phyloP scores from a whole-genome alignment of 805 yeast genomes.

The Yarrowia bubula region DNA sequence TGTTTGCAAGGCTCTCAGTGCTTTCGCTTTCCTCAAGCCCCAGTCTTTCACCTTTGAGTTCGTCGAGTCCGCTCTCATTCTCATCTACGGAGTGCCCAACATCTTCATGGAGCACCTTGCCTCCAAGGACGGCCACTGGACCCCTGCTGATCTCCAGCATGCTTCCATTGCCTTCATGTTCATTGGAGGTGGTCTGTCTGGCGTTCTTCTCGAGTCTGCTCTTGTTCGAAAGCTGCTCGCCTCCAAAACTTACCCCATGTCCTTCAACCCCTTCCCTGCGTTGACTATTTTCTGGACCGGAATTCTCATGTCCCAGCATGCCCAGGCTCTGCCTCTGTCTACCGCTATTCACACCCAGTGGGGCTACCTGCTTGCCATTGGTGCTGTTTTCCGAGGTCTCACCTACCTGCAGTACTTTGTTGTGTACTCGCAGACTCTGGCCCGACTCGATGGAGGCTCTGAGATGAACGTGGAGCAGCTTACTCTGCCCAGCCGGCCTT shows the following conservation, averaged over 20 bases:
- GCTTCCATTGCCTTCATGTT: constrained; percentile 87
- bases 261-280: constrained; percentile 93
- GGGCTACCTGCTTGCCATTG: constrained; percentile 84
- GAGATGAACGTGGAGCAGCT: constrained; percentile 22
- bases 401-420: constrained; percentile 58
- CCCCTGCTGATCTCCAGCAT: constrained; percentile 86
- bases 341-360: constrained; percentile 85
- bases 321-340: constrained; percentile 74
- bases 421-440: constrained; percentile 34
- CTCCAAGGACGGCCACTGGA: constrained; percentile 75
- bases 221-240: constrained; percentile 35
- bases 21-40: constrained; percentile 13
- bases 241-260: constrained; percentile 43
- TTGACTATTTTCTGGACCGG: constrained; percentile 97
- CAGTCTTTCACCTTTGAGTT: constrained; percentile 71
- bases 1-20: not conserved
- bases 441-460: not conserved
- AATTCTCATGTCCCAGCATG: constrained; percentile 88
- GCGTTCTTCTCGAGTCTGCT: constrained; percentile 70
- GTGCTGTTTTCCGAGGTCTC: constrained; percentile 69
- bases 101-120: constrained; percentile 88
- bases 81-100: constrained; percentile 86
- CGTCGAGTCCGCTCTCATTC: constrained; percentile 73
- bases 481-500: constrained; percentile 62
- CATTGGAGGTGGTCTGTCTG: constrained; percentile 90